These are phyloP conservation scores for Waltergamsia citrina DNA, from an alignment of 2,329 filamentous ascomycete species.

Conservation along the genomic window DNA sequence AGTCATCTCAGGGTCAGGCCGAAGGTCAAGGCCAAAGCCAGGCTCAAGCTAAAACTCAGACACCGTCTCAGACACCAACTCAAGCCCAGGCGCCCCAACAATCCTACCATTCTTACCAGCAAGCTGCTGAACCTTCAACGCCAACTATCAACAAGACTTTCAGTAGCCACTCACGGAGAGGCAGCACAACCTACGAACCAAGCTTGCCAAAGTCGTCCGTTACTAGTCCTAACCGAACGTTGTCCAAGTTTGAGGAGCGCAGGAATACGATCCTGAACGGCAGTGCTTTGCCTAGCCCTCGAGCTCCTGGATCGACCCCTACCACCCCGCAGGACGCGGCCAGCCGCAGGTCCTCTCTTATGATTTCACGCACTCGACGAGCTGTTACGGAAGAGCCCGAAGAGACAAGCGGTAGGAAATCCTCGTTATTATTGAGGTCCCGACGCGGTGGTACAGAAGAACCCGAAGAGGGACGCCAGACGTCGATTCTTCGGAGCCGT, in stretches of 20 bases:
- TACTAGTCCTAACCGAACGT: slow-evolving; percentile 32
- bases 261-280: slow-evolving; percentile 36
- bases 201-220: slow-evolving; percentile 17
- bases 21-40: neutral
- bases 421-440: slow-evolving; percentile 35
- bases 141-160: slow-evolving; percentile 34
- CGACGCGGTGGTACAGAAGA: slow-evolving; percentile 37
- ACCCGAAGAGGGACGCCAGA: slow-evolving; percentile 32
- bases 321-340: slow-evolving; percentile 27
- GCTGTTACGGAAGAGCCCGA: slow-evolving; percentile 41
- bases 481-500: slow-evolving; percentile 34
- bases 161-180: slow-evolving; percentile 23
- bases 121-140: slow-evolving; percentile 24
- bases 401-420: slow-evolving; percentile 30
- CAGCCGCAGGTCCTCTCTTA: slow-evolving; percentile 43
- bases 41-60: neutral
- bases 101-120: slow-evolving; percentile 6
- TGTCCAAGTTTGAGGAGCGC: slow-evolving; percentile 44
- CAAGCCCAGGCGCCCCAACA: slow-evolving; percentile 5
- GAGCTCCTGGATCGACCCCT: slow-evolving; percentile 26
- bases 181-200: slow-evolving; percentile 30
- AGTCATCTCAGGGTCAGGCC: neutral
- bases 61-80: slow-evolving; percentile 2
- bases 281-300: slow-evolving; percentile 35
- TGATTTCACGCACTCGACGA: slow-evolving; percentile 34